Conservation (phyloP, 2,329 filamentous ascomycete species). For the Fusarium illudens region DNA sequence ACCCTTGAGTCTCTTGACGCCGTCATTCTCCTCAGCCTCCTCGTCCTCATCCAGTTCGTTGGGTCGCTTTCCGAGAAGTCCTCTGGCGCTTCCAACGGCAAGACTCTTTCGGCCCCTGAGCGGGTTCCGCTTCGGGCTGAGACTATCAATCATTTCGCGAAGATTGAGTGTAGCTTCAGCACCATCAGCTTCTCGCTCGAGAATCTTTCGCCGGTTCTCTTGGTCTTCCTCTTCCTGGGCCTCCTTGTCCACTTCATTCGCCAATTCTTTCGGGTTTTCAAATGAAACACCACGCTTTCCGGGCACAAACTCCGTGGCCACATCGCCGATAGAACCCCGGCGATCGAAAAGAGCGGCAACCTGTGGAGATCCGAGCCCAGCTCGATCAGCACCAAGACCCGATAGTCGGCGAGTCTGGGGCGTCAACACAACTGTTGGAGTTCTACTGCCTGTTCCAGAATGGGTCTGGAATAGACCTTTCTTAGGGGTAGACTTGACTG, state of each 20-base stretch:
- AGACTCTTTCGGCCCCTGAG: constrained; percentile 77
- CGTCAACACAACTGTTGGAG: constrained; percentile 70
- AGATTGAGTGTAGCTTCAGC: constrained; percentile 71
- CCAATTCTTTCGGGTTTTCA: constrained; percentile 69
- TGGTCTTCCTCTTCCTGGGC: constrained; percentile 65
- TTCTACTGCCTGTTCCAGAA: constrained; percentile 62
- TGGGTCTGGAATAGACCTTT: constrained; percentile 62
- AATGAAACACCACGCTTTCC: constrained; percentile 65
- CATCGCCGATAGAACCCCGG: constrained; percentile 75
- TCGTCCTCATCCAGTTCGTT: constrained; percentile 71
- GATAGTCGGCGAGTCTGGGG: constrained; percentile 63
- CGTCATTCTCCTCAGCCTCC: constrained; percentile 66
- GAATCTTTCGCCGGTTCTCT: constrained; percentile 65
- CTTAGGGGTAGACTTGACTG: constrained; percentile 39
- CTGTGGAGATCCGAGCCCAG: constrained; percentile 78
- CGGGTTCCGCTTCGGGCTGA: constrained; percentile 77
- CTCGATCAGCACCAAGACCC: constrained; percentile 73
- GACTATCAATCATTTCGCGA: constrained; percentile 78
- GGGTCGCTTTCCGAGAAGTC: constrained; percentile 78
- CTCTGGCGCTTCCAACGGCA: constrained; percentile 76
- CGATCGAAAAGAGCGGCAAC: constrained; percentile 76
- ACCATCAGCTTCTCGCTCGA: constrained; percentile 59
- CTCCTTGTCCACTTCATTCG: constrained; percentile 70
- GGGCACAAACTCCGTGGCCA: constrained; percentile 69
- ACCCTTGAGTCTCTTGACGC: constrained; percentile 75